These are phyloP conservation scores for Dryadomyces quercus-mongolicae DNA, from an alignment of 2,329 filamentous ascomycete species.

Conservation along the genomic window DNA sequence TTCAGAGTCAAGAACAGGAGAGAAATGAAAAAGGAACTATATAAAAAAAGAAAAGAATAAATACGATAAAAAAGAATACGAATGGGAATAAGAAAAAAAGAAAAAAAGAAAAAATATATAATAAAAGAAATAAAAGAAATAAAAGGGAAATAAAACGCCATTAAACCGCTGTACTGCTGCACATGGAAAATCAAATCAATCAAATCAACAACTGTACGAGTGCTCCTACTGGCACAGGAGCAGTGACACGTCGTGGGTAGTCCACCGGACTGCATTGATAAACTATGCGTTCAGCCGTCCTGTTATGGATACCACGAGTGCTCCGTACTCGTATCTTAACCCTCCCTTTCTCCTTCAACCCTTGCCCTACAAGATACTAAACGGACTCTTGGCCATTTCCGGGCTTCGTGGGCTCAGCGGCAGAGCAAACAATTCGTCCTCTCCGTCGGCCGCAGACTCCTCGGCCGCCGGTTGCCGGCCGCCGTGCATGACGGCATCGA, in stretches of 20 bases:
- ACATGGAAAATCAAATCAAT: neutral
- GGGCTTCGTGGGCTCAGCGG: constrained; percentile 79
- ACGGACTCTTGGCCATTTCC: constrained; percentile 75
- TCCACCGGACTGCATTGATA: neutral
- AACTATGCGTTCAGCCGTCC: neutral
- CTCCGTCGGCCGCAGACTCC: constrained; percentile 35
- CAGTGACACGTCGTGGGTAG: neutral
- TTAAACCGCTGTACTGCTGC: neutral
- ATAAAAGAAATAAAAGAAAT: neutral
- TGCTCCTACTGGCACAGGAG: neutral
- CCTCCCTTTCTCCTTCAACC: neutral
- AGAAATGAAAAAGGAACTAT: neutral
- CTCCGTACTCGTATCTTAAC: neutral
- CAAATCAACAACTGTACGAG: neutral
- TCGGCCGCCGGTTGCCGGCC: neutral
- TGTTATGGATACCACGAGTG: neutral
- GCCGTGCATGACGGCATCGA: constrained; percentile 28
- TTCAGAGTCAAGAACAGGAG: no score
- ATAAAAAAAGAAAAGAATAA: neutral
- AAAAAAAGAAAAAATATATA: neutral
- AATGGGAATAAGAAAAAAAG: no score
- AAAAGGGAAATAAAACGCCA: neutral
- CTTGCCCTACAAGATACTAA: constrained; percentile 37
- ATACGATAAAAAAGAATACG: neutral
- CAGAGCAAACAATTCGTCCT: constrained; percentile 78